Base-by-base conservation (phyloP, 345 rosid genomes). In the Salix suchowensis region DNA sequence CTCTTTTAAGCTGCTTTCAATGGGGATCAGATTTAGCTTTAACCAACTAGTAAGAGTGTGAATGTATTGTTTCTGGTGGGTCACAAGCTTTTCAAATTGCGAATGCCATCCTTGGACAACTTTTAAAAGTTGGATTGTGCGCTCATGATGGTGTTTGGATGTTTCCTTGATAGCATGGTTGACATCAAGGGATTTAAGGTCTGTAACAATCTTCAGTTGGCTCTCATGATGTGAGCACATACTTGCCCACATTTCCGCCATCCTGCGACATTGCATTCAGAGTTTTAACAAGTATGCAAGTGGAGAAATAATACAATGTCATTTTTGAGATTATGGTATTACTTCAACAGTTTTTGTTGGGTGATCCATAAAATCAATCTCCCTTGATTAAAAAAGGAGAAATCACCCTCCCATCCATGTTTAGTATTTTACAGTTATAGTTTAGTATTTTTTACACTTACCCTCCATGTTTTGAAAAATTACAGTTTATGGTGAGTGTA, bases 201-300 rank as follows among this genome's bases (percentile, higher is more conserved):
- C 87, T 70, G 84, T 71, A 46, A 89, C 97, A 71, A 92, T 87
- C 78, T 74, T 75, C 66, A 89, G 86, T 79, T 96, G 99, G 77
- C 81, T 85, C 54, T 89, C 86, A 37, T 93, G 98, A 75, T 96
- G 98, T 37, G 61, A 28, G 73, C 79, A 79, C 94, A 93, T 89
- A 66, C 81, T 87, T 66, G 78, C 83, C 99, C 98, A 96, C 99
- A 96, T 96, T 67, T 84, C 86, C 10, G 94, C 91, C 97, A 93
- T 89, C 85, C 99, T 96, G 84, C 81, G 80, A 30, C 6, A 40
- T 55, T 23, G 64, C 28, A 58, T n/a, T 58, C 28, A 58, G 26
- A 23, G 14, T 23, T 58, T 32, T 58, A 3, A 58, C 28, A 23
- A 55, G 62, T 21, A 55, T 2, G 4, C 23, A 21, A 55, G 12